Evolutionary conservation across 2,329 filamentous ascomycete species (phyloP).

Genomic region (Cryphonectria parasitica): DNA sequence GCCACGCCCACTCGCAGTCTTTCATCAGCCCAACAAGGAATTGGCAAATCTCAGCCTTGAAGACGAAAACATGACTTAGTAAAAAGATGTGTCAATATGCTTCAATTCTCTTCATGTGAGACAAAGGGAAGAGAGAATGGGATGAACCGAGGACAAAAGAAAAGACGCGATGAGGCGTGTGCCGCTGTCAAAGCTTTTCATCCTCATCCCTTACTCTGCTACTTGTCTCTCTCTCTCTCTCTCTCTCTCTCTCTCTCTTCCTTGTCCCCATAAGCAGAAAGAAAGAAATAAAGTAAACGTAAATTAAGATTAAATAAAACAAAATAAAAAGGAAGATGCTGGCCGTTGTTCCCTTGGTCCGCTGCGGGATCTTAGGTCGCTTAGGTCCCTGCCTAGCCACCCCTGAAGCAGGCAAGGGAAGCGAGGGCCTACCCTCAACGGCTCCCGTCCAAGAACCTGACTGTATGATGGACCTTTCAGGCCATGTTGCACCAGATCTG

Average conservation of each 20-base stretch:
- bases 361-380: background rate
- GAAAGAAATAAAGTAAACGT: background rate
- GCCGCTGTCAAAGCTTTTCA: background rate
- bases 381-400: background rate
- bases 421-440: no score
- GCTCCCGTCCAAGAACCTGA: no score
- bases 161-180: background rate
- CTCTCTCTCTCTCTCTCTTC: no score
- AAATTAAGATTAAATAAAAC: background rate
- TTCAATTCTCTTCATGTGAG: background rate
- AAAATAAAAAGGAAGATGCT: background rate
- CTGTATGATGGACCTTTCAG: no score
- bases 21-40: background rate
- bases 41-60: background rate
- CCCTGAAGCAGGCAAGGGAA: background rate
- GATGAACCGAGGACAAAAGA: background rate
- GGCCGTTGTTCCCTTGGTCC: background rate
- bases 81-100: background rate
- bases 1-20: background rate
- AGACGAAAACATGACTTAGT: background rate
- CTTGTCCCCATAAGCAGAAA: background rate
- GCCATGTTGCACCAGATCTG: background rate
- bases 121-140: background rate
- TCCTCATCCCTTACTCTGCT: background rate
- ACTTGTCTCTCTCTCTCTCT: background rate